These are phyloP conservation scores for Straminergon stramineum DNA, from an alignment of 225 moss, liverwort and hornwort genomes.

Conservation along the genomic window DNA sequence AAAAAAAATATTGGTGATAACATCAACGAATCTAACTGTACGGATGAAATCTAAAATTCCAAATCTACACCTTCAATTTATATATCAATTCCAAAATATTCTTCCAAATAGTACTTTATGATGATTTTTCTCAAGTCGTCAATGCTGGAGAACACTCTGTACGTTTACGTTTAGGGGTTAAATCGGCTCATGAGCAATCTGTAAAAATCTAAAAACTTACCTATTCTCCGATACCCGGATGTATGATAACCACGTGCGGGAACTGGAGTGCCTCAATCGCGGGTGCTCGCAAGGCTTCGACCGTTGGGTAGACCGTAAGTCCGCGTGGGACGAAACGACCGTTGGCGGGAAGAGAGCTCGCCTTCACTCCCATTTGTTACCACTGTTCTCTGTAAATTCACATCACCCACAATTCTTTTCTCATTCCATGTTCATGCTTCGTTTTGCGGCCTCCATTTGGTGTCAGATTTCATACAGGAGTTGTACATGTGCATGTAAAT, in stretches of 20 bases:
- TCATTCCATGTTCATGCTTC: not conserved
- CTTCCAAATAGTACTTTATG: too few relatives aligned
- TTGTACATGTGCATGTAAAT: not conserved
- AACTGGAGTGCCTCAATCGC: not conserved
- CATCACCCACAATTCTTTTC: not conserved
- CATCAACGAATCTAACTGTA: too few relatives aligned
- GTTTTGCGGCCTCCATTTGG: not conserved
- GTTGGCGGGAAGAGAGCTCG: not conserved
- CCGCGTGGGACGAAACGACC: conserved; percentile 3
- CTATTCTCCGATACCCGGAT: not conserved
- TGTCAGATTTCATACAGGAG: not conserved
- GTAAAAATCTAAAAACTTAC: not conserved
- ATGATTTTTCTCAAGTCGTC: too few relatives aligned
- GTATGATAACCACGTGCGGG: not conserved
- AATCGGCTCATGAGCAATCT: not conserved
- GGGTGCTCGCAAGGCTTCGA: not conserved
- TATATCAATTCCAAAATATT: too few relatives aligned
- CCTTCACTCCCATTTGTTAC: not conserved
- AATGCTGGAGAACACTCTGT: too few relatives aligned
- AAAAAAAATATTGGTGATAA: too few relatives aligned
- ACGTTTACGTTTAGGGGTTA: too few relatives aligned
- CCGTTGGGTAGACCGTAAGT: not conserved
- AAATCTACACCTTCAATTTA: too few relatives aligned
- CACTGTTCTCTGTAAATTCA: not conserved
- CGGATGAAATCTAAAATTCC: too few relatives aligned